Base-by-base conservation (phyloP, 2,329 filamentous ascomycete genomes). In the Nemania diffusa region DNA sequence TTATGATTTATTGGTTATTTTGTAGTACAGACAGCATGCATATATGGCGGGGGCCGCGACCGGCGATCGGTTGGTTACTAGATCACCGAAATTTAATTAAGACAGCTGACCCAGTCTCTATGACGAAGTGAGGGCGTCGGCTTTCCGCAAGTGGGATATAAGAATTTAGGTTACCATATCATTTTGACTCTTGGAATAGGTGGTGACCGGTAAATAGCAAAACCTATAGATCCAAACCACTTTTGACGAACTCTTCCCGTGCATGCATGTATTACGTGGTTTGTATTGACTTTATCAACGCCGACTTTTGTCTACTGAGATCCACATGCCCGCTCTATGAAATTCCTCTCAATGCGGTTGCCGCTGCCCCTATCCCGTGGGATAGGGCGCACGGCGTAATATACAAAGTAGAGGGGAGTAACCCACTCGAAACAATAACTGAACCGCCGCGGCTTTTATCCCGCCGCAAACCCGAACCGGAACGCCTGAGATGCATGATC, bases 391-490 rank as follows among this genome's bases (percentile, higher is more conserved):
- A 5, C n/a, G 6, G 22, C 29, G 40, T 50, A 32, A 20, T 32
- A 24, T 64, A 64, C 51, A 67, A 51, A 56, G n/a, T 37, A 57
- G 61, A 67, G 61, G 60, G 59, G 56, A 64, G 53, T 11, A 53
- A 13, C 7, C 50, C 7, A 48, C 5, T 2, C 2, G 9, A 6
- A 37, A 50, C 29, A n/a, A 42, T 1, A 44, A 44, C 9, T 7
- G n/a, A 20, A 44, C 40, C 15, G 17, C 5, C 48, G 50, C 44
- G 26, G 24, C 22, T n/a, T 11, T 37, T 51, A 32, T 32, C 2
- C 8, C 32, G 64, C 42, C 57, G 58, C 42, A 60, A 62, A 27
- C 22, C 50, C 9, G 52, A 53, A 59, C 65, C 60, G 32, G 42
- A 67, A 67, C 56, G 60, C 65, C 64, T 57, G 24, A 37, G 15